These are phyloP conservation scores for Tolypocladium ovalisporum DNA, from an alignment of 2,329 filamentous ascomycete species.

Conservation along the genomic window DNA sequence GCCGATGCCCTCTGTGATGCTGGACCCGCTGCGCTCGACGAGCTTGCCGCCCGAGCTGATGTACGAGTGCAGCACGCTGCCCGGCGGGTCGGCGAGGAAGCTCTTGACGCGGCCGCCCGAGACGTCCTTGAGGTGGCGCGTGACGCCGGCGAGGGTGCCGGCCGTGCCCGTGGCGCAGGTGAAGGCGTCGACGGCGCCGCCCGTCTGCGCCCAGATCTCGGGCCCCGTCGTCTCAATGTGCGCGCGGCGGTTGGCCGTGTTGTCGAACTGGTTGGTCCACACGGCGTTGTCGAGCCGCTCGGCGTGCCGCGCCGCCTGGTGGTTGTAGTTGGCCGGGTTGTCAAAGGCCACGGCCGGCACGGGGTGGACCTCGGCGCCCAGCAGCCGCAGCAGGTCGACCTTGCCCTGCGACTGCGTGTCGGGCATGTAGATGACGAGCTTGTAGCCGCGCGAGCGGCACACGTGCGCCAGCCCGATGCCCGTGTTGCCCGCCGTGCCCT, in stretches of 20 bases:
- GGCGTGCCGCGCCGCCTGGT: conserved; percentile 87
- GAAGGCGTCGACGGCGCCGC: conserved; percentile 80
- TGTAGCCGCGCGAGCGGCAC: conserved; percentile 84
- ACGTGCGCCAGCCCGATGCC: conserved; percentile 97
- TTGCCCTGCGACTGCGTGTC: conserved; percentile 98
- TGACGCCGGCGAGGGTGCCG: conserved; percentile 81
- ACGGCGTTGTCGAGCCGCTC: conserved; percentile 77
- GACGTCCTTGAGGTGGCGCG: conserved; percentile 77
- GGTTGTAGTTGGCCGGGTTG: conserved; percentile 94
- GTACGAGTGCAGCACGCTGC: conserved; percentile 87
- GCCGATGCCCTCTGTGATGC: conserved; percentile 95
- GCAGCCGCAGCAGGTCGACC: conserved; percentile 79
- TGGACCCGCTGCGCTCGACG: conserved; percentile 69
- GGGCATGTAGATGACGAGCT: conserved; percentile 98
- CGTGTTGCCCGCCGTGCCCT: conserved; percentile 95
- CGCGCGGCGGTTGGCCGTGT: conserved; percentile 82
- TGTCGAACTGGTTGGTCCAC: conserved; percentile 99
- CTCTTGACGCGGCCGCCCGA: conserved; percentile 70
- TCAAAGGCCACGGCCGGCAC: conserved; percentile 94
- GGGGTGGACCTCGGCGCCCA: conserved; percentile 91
- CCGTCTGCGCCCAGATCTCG: conserved; percentile 92
- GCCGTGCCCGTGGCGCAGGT: conserved; percentile 91
- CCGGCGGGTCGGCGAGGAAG: conserved; percentile 89
- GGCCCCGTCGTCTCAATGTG: conserved; percentile 96
- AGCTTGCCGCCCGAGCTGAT: conserved; percentile 76